phyloP scores from a whole-genome alignment of 495 filamentous ascomycete species.

The Penicillium herquei region DNA sequence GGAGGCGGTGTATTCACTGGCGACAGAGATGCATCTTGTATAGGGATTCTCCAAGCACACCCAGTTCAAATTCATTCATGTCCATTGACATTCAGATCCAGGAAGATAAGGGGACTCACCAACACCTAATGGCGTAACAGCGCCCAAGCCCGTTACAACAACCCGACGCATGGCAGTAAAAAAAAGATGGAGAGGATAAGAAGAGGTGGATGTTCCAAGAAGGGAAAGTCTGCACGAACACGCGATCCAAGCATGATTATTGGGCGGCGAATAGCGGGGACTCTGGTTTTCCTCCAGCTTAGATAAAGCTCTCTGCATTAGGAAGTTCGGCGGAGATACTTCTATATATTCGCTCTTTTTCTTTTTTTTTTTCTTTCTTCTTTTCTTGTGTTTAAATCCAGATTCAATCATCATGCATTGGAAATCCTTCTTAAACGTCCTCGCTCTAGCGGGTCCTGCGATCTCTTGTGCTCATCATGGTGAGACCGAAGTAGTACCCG shows the following conservation, averaged over 20 bases:
- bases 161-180: slow-evolving; percentile 76
- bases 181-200: neutral
- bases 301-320: slow-evolving; percentile 15
- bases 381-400: slow-evolving; percentile 4
- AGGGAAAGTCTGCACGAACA: slow-evolving; percentile 49
- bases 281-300: slow-evolving; percentile 25
- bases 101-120: slow-evolving; percentile 43
- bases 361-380: slow-evolving; percentile 19
- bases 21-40: too few species aligned
- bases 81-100: too few species aligned
- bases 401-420: slow-evolving; percentile 14
- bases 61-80: too few species aligned
- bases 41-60: neutral
- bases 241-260: neutral
- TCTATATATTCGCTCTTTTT: slow-evolving; percentile 5
- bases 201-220: slow-evolving; percentile 27
- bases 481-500: slow-evolving; percentile 39
- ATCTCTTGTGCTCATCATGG: slow-evolving; percentile 39
- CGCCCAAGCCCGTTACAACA: slow-evolving; percentile 91
- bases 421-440: slow-evolving; percentile 32
- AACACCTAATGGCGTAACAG: slow-evolving; percentile 86
- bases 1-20: too few species aligned
- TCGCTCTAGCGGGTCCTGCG: slow-evolving; percentile 37
- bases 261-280: slow-evolving; percentile 16
- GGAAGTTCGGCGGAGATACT: slow-evolving; percentile 19